Evolutionary conservation across 2,329 filamentous ascomycete genomes (phyloP).

Genomic region (Microcyclospora pomicola): DNA sequence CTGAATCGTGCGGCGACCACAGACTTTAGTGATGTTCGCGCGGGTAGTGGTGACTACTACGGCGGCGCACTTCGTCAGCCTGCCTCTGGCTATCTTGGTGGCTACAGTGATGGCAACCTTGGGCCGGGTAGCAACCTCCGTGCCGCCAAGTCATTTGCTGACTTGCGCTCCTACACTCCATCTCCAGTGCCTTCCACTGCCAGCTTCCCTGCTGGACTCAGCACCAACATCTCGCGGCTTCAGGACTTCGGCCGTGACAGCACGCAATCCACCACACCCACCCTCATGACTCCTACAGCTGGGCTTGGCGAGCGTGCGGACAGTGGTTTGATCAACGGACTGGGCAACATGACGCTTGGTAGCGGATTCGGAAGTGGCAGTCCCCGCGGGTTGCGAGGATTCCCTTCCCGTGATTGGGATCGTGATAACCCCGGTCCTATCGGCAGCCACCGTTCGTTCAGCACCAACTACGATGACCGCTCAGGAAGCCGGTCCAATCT

Average conservation of each 20-base stretch:
- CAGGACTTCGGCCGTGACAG: constrained; percentile 44
- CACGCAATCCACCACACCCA: constrained; percentile 50
- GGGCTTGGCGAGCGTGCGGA: constrained; percentile 19
- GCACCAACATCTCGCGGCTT: constrained; percentile 48
- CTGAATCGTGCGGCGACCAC: constrained; percentile 93
- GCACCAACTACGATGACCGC: constrained; percentile 43
- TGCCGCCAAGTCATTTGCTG: constrained; percentile 91
- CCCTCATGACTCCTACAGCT: constrained; percentile 44
- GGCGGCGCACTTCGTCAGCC: constrained; percentile 66
- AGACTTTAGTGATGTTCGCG: constrained; percentile 72
- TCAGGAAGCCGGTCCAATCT: constrained; percentile 33
- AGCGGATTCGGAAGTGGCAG: constrained; percentile 36
- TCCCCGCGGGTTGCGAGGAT: constrained; percentile 45
- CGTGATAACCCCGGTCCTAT: constrained; percentile 45
- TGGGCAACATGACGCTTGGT: constrained; percentile 46
- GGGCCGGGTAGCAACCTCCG: constrained; percentile 68
- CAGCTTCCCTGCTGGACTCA: constrained; percentile 62
- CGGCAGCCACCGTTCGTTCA: constrained; percentile 50
- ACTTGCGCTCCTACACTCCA: constrained; percentile 85
- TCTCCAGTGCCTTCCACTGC: constrained; percentile 83
- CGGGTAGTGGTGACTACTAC: constrained; percentile 54
- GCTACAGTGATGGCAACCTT: constrained; percentile 55
- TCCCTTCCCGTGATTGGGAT: constrained; percentile 43
- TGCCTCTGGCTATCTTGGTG: constrained; percentile 64
- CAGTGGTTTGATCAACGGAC: constrained; percentile 45